Percentiles rank a stretch among this genome's conserved stretches.
Evolutionary conservation across 1,139 yeast species (phyloP).

Genomic region (Sugiyamaella pinicola): DNA sequence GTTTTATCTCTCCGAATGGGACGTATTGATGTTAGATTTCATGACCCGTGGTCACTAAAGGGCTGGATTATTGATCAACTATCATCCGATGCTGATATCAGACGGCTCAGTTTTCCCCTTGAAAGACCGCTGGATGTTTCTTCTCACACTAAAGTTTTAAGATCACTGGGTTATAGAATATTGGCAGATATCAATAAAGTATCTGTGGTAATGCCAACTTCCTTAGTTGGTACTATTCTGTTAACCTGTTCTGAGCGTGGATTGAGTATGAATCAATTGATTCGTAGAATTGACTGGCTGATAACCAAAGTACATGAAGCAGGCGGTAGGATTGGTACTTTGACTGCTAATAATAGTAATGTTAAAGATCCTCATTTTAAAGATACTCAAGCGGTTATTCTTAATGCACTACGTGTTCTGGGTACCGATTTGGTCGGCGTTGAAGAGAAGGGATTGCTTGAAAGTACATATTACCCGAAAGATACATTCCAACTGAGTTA

Average conservation of each 20-base stretch:
- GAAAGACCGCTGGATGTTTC: conserved; percentile 27
- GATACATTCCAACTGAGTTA: conserved; percentile 48
- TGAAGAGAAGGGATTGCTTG: conserved; percentile 42
- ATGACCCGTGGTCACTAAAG: conserved; percentile 47
- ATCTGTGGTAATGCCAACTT: conserved; percentile 50
- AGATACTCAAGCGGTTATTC: conserved; percentile 41
- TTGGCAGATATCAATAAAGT: conserved; percentile 46
- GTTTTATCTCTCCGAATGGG: conserved; percentile 45
- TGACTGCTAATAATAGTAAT: conserved; percentile 26
- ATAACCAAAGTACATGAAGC: conserved; percentile 41
- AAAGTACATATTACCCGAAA: conserved; percentile 45
- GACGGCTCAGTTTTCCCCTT: conserved; percentile 20
- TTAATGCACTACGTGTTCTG: conserved; percentile 45
- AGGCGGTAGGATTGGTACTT: conserved; percentile 47
- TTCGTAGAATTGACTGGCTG: conserved; percentile 44
- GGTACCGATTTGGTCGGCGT: conserved; percentile 45
- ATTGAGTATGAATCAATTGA: conserved; percentile 42
- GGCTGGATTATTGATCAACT: conserved; percentile 41
- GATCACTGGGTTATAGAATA: conserved; percentile 47
- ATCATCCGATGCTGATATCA: conserved; percentile 23
- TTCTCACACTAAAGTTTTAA: conserved; percentile 36
- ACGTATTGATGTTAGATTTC: conserved; percentile 47
- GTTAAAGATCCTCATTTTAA: conserved; percentile 25
- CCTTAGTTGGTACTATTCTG: conserved; percentile 47
- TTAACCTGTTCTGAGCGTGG: conserved; percentile 47